Evolutionary conservation across 208 protist genomes (phyloP).

Genomic region (Leishmania major): DNA sequence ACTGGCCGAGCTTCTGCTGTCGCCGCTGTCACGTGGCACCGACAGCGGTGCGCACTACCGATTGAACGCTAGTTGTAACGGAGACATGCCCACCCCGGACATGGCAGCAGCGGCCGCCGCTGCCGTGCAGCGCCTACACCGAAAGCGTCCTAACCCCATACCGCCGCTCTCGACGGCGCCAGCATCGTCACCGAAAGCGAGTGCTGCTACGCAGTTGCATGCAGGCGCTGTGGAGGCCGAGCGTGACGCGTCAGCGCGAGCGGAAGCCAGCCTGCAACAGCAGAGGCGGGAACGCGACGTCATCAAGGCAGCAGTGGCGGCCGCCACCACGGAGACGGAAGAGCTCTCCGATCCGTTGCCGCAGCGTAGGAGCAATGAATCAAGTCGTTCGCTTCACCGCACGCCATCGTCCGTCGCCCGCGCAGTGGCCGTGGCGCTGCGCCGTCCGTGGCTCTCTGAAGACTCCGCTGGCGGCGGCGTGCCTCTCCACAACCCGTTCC

Average conservation of each 20-base stretch:
- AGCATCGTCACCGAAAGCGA: background rate
- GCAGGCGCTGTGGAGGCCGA: background rate
- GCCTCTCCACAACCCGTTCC: conserved; percentile 4
- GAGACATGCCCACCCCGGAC: background rate
- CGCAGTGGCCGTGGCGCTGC: background rate
- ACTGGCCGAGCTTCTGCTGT: background rate
- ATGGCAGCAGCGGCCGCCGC: conserved; percentile 10
- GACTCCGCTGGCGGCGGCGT: background rate
- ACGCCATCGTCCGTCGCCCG: conserved; percentile 13
- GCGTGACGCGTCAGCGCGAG: background rate
- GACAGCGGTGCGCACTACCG: background rate
- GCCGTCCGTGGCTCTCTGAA: background rate
- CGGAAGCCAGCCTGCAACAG: background rate
- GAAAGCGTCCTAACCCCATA: background rate
- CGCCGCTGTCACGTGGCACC: background rate
- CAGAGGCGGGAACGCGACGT: background rate
- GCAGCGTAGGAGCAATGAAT: background rate
- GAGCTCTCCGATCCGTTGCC: background rate
- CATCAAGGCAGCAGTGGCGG: background rate
- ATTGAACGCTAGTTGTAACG: background rate
- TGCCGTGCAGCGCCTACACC: conserved; percentile 8
- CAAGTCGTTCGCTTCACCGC: background rate
- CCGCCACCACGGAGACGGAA: background rate
- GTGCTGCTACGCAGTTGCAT: background rate
- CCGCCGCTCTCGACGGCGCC: background rate